Evolutionary conservation across 208 protist species (phyloP), one percentile per base, ranked within the genome.

Genomic region (Trypanosoma theileri): DNA sequence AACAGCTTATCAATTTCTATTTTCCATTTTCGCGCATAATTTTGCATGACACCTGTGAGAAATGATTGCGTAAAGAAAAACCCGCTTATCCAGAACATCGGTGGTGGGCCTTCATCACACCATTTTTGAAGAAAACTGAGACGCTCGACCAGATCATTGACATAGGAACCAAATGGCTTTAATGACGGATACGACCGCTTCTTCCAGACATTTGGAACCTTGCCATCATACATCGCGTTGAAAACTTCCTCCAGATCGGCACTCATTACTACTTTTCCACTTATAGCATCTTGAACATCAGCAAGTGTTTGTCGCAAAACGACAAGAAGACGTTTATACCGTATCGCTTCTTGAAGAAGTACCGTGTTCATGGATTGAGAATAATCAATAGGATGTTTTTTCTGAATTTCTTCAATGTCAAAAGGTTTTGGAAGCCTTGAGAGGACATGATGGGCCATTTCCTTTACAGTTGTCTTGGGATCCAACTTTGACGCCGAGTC

Each of bases 21-120:
- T 45, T 84, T 75, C 71, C 98, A 82, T 77, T 96, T 97, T 31
- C 98, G 87, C n/a, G 98, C 97, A 79, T 97, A 98, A 86, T 98
- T 99, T 77, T 99, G 96, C 81, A 97, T 94, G 11, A 97, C 92
- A 52, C 95, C 97, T 0, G 96, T 98, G 59, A 98, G 76, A 81
- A 98, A 98, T 0, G 94, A 96, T 76, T 98, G 96, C 35, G 98
- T 98, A 86, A 99, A 99, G 91, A 98, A 99, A 79, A 99, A 98
- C 26, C 94, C 95, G 54, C 95, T 97, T 41, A 99, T 84, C 95
- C 95, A 98, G 84, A 98, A 99, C 46, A 86, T 81, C 11, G 72
- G 58, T 59, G 98, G 96, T 17, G 85, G 86, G 0, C 85, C 95
- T 40, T 81, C 73, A 44, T 92, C 85, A 71, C 88, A 90, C 89